Base-by-base conservation (phyloP, 2,329 filamentous ascomycete species). In the Colletotrichum magnum region DNA sequence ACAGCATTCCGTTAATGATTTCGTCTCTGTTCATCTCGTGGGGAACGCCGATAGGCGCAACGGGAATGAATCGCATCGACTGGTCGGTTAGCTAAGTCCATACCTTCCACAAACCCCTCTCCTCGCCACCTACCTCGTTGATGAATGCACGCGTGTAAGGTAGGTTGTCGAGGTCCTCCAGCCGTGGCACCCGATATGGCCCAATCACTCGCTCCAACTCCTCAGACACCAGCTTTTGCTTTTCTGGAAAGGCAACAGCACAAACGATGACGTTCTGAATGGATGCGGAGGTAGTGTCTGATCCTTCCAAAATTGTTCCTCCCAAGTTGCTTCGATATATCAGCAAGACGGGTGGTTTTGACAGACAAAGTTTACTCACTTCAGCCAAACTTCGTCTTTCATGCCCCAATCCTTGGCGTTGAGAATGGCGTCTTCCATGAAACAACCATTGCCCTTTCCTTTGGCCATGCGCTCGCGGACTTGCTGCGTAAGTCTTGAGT, bases 301-400 rank as follows among this genome's bases (percentile, higher is more conserved):
- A 48, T n/a, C 45, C 45, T 48, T 48, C 45, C 45, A 48, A n/a
- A 10, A 48, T 48, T 4, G 45, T 48, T 48, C 45, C 45, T 18
- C 45, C 45, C 5, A 48, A 10, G 45, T 48, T 48, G n/a, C 45
- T 48, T 48, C 16, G 45, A 21, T 9, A 6, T 48, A 6, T 48
- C 18, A 48, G 45, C 16, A 24, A 4, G 16, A 13, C 16, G 16
- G 18, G n/a, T 10, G 1, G 3, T 48, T 21, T 18, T 15, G 4
- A 2, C 15, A 5, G 45, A 18, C 7, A 21, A 4, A n/a, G 9
- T 32, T 32, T 10, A 21, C 45, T 48, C n/a, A 48, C 45, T 48
- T 48, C 45, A 48, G n/a, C 45, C 45, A 48, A n/a, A 48, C 45
- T 48, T 48, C 45, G n/a, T 48, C 45, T 10, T 48, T 48, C 45